These are phyloP conservation scores for Sugiyamaella chiloensis DNA, from an alignment of 805 yeast species.

Conservation along the genomic window DNA sequence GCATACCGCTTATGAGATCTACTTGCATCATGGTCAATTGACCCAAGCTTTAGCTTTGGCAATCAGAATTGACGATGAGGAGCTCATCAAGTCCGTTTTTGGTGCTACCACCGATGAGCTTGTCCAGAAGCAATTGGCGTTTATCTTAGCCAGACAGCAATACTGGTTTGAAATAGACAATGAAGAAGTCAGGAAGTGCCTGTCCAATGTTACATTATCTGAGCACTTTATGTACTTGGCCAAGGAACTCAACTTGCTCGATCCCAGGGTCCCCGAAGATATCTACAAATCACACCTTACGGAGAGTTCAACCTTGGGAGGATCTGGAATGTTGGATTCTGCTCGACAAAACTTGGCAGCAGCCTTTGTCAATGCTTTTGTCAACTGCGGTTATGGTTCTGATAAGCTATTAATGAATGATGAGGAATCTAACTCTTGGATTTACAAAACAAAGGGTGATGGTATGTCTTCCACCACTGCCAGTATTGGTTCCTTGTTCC, in stretches of 20 bases:
- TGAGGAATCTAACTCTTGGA: constrained; percentile 75
- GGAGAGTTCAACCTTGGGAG: constrained; percentile 63
- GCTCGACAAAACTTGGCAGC: constrained; percentile 95
- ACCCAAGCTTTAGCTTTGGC: constrained; percentile 91
- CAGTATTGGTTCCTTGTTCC: constrained; percentile 80
- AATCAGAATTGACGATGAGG: constrained; percentile 79
- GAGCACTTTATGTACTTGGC: constrained; percentile 78
- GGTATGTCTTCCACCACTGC: constrained; percentile 94
- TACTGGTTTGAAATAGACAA: constrained; percentile 60
- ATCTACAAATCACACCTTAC: constrained; percentile 79
- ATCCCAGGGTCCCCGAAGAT: constrained; percentile 93
- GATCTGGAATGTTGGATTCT: constrained; percentile 63
- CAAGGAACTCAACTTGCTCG: constrained; percentile 81
- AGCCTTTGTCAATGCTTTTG: constrained; percentile 87
- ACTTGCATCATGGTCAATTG: constrained; percentile 70
- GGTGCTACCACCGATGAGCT: constrained; percentile 67
- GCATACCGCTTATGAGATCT: constrained; percentile 83
- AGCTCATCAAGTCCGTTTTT: constrained; percentile 73
- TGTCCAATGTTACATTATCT: constrained; percentile 73
- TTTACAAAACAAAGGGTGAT: constrained; percentile 83
- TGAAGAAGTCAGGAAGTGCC: constrained; percentile 72
- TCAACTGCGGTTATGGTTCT: constrained; percentile 85
- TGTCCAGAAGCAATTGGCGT: constrained; percentile 85
- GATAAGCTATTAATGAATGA: constrained; percentile 72
- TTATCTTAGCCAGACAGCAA: constrained; percentile 83